Conservation (phyloP, 2,329 filamentous ascomycete genomes). For the Botrytis medusae region DNA sequence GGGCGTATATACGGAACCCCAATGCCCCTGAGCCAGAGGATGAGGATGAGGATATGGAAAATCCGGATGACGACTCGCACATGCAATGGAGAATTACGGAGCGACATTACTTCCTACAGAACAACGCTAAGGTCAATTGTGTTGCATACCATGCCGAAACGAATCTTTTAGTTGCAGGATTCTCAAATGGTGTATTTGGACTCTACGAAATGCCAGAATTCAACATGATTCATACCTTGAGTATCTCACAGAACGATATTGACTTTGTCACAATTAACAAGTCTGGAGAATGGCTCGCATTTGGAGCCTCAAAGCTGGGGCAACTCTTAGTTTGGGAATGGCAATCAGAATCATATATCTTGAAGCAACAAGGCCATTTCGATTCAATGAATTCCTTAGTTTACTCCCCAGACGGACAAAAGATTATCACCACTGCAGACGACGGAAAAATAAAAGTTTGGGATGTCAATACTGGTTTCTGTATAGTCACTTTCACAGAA, state of each 20-base stretch:
- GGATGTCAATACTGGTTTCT: conserved; percentile 96
- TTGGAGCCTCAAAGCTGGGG: conserved; percentile 91
- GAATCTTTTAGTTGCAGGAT: conserved; percentile 92
- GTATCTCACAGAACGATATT: conserved; percentile 95
- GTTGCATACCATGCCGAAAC: conserved; percentile 85
- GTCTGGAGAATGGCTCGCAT: conserved; percentile 94
- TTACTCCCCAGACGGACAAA: conserved; percentile 91
- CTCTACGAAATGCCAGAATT: conserved; percentile 96
- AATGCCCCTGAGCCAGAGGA: conserved; percentile 49
- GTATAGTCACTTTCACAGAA: conserved; percentile 96
- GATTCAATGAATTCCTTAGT: conserved; percentile 92
- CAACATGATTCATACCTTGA: conserved; percentile 87
- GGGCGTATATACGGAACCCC: conserved; percentile 73
- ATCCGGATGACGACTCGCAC: conserved; percentile 61
- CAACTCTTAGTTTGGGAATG: conserved; percentile 99
- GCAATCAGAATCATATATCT: conserved; percentile 97
- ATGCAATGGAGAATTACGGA: conserved; percentile 90
- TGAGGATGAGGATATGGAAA: conserved; percentile 57
- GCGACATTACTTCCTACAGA: conserved; percentile 91
- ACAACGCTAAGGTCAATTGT: conserved; percentile 81
- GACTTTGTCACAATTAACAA: conserved; percentile 94
- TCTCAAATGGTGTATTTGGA: conserved; percentile 91
- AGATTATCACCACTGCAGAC: conserved; percentile 89
- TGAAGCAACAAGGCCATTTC: conserved; percentile 97
- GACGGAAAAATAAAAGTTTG: conserved; percentile 99